Evolutionary conservation across 2,329 filamentous ascomycete genomes (phyloP).

Genomic region (Fusarium caatingaense): DNA sequence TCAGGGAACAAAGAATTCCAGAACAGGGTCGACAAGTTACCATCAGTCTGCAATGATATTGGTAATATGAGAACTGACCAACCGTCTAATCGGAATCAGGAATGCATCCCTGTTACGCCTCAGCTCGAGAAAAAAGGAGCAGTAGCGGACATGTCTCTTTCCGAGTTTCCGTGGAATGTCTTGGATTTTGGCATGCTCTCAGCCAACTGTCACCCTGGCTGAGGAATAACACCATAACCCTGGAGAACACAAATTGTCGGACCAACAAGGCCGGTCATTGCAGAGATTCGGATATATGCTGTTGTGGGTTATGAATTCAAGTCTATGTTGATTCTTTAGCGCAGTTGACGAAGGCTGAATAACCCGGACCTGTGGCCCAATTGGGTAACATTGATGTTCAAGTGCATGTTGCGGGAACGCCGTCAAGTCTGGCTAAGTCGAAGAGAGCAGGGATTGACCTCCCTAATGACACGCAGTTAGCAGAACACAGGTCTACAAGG

Average conservation of each 20-base stretch:
- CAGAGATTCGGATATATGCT: neutral
- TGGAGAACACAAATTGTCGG: neutral
- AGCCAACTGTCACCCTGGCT: conserved; percentile 17
- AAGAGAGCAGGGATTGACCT: conserved; percentile 33
- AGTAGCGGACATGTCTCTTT: conserved; percentile 29
- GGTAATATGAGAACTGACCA: conserved; percentile 39
- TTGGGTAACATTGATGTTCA: conserved; percentile 18
- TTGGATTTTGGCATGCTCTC: conserved; percentile 15
- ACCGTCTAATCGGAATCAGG: conserved; percentile 25
- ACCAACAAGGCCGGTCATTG: neutral
- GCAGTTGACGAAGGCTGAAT: conserved; percentile 14
- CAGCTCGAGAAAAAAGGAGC: conserved; percentile 14
- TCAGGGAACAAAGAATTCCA: neutral
- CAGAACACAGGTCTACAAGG: conserved; percentile 22
- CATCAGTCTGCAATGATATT: conserved; percentile 40
- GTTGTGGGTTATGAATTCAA: neutral
- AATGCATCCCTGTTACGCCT: conserved; percentile 28
- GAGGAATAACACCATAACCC: conserved; percentile 17
- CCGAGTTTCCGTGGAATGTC: conserved; percentile 28
- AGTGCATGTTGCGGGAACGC: conserved; percentile 32
- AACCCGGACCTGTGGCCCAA: conserved; percentile 25
- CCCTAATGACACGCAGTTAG: conserved; percentile 43
- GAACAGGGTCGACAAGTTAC: conserved; percentile 13
- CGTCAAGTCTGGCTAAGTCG: conserved; percentile 21
- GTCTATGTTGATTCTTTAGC: conserved; percentile 11